Evolutionary conservation across 345 rosid species (phyloP), one percentile per base, ranked within the genome.

Genomic region (Rhodamnia argentea): DNA sequence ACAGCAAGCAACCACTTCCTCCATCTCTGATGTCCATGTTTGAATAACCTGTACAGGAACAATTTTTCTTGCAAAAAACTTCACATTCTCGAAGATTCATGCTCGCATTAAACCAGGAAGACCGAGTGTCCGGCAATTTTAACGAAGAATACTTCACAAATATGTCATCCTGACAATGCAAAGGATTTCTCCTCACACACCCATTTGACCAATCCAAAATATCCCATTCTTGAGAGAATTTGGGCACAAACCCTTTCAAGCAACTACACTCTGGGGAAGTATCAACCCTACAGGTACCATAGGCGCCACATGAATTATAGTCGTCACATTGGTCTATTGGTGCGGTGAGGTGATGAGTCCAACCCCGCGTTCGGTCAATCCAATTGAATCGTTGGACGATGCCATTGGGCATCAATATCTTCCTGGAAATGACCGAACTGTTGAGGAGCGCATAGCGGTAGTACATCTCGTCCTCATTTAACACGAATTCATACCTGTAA

Each of bases 1-100:
- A 86, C 54, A 83, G 27, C 83, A 86, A 44, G 12, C 88, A 83
- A 7, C 88, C 88, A 24, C 88, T 86, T 24, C 85, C 87, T 64
- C 92, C 93, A 51, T 88, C 91, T 62, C 87, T 75, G 32, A 94
- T 86, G 83, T 91, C 85, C 26, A 86, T 82, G 86, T 62, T 89
- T 0, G 93, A 87, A 85, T 92, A 93, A 84, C 94, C 96, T 1
- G 70, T 90, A 20, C 96, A 94, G 10, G 93, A 91, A 83, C 94
- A 94, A 44, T 94, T 92, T 23, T 85, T 83, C 44, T 24, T 40
- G 87, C 95, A 94, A 59, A 84, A 3, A 18, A 50, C 16, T 59
- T 87, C 60, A 55, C 95, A 94, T 42, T 89, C 91, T 4, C 81
- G 29, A 6, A 91, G 92, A 55, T 62, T 88, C 44, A 89, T 85